phyloP scores from a whole-genome alignment of 2,329 filamentous ascomycete genomes.

The Botryosphaeria dothidea region DNA sequence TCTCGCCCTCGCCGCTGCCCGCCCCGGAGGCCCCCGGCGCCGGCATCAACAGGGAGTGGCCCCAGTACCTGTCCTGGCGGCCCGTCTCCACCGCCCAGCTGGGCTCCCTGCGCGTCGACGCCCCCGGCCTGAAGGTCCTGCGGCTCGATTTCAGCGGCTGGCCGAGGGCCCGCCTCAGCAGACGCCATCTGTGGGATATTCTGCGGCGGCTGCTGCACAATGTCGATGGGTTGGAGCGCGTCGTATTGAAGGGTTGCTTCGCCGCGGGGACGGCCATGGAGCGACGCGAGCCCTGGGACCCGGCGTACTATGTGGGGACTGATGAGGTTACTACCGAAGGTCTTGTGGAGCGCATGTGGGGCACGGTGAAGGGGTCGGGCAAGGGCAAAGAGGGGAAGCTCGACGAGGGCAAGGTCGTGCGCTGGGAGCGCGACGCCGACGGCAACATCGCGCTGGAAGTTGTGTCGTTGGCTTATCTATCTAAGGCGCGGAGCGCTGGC shows the following conservation, averaged over 20 bases:
- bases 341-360: constrained; percentile 36
- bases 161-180: constrained; percentile 32
- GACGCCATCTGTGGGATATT: constrained; percentile 34
- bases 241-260: constrained; percentile 33
- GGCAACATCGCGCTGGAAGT: constrained; percentile 34
- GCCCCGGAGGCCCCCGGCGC: constrained; percentile 17
- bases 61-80: constrained; percentile 35
- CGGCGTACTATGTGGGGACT: constrained; percentile 38
- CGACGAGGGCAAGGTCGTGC: constrained; percentile 30
- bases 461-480: constrained; percentile 26
- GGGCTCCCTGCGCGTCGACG: constrained; percentile 30
- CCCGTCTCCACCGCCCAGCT: constrained; percentile 22
- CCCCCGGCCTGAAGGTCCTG: constrained; percentile 34
- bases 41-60: constrained; percentile 34
- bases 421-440: constrained; percentile 31
- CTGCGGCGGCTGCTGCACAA: constrained; percentile 31
- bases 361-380: constrained; percentile 24
- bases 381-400: constrained; percentile 25
- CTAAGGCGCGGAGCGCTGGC: constrained; percentile 21
- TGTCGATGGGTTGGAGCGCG: constrained; percentile 32
- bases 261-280: constrained; percentile 35
- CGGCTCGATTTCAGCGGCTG: constrained; percentile 38
- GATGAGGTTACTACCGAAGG: constrained; percentile 37
- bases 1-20: constrained; percentile 22
- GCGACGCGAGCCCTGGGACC: constrained; percentile 36